Base-by-base conservation (phyloP, 2,329 filamentous ascomycete species). In the Cercospora sesami region DNA sequence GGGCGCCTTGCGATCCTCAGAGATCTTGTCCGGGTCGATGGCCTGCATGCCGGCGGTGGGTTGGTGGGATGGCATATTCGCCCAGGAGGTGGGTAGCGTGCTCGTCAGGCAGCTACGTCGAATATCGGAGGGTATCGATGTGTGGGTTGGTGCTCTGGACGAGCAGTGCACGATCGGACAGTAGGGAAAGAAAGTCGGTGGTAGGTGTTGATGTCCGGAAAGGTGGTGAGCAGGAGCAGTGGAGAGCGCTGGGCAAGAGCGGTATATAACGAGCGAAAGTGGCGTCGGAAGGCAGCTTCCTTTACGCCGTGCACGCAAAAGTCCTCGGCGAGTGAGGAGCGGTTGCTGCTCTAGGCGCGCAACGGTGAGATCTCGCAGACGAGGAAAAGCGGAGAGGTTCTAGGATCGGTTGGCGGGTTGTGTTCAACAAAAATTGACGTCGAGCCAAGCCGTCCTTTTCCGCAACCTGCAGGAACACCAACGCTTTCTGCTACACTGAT, bases 61-160 rank as follows among this genome's bases (percentile, higher is more conserved):
- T 74, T 86, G 84, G 75, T 82, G 81, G 55, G 84, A 85, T 75
- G 83, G 83, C 84, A 86, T 86, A 72, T 61, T 78, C 58, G 60
- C 21, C 59, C 33, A 7, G 12, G 45, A 23, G 45, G 4, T 36
- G 14, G 33, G 5, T 6, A 55, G 61, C 61, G 62, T 64, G 51
- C 62, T 64, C 62, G 51, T 23, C 12, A 18, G 23, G 62, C 62
- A 48, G 62, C 21, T 45, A 12, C 26, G 51, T 30, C 21, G 42
- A 42, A 4, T 30, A 21, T 42, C 18, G 64, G 58, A 51, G n/a
- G 31, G 18, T 60, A 18, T 42, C 63, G 59, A 39, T 61, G 57
- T 33, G 42, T 33, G 33, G n/a, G 2, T 10, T 21, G 18, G 7
- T 31, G 55, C 55, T 59, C 55, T 23, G 55, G 60, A 10, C n/a